A percentile compares a stretch with the other conserved stretches of the same genome.
phyloP scores from a whole-genome alignment of 768 basidiomycete genomes.

The Rossbeevera mucosa region DNA sequence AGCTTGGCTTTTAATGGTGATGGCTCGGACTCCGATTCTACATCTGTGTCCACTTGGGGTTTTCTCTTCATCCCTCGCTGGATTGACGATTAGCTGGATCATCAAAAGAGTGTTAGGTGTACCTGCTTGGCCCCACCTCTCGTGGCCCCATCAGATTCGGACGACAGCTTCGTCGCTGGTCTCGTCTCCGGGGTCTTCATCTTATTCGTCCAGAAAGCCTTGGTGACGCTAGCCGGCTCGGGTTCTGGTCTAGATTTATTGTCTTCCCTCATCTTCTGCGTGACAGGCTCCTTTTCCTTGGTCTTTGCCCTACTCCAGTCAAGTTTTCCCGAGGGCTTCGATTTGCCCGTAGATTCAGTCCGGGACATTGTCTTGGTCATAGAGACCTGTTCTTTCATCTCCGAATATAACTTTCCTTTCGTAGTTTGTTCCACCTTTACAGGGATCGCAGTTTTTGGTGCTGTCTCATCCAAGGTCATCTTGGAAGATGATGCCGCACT shows the following conservation, averaged over 20 bases:
- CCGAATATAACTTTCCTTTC: conserved; percentile 24
- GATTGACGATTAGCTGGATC: conserved; percentile 21
- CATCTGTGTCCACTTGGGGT: conserved; percentile 25
- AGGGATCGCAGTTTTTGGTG: conserved; percentile 10
- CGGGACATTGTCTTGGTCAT: conserved; percentile 21
- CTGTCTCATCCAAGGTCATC: conserved; percentile 34
- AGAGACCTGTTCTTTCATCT: conserved; percentile 22
- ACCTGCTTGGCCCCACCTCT: conserved; percentile 6
- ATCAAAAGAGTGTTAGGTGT: not conserved
- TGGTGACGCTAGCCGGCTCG: not conserved
- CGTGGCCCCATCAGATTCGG: not conserved
- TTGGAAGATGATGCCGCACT: conserved; percentile 39
- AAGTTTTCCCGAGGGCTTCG: conserved; percentile 45
- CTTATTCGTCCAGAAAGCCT: not conserved
- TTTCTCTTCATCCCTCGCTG: conserved; percentile 41
- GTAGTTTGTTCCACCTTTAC: conserved; percentile 12
- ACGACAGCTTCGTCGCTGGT: not conserved
- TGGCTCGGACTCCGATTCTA: conserved; percentile 26
- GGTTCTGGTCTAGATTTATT: conserved; percentile 17
- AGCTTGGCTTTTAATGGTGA: conserved; percentile 6
- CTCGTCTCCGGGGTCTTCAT: not conserved
- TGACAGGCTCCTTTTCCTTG: conserved; percentile 32
- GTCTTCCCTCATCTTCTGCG: conserved; percentile 10
- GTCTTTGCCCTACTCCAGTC: conserved; percentile 59
- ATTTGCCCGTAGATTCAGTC: conserved; percentile 25